Evolutionary conservation across 1,139 yeast species (phyloP), one percentile per base, ranked within the genome.

Genomic region (Magnusiomyces ingens): DNA sequence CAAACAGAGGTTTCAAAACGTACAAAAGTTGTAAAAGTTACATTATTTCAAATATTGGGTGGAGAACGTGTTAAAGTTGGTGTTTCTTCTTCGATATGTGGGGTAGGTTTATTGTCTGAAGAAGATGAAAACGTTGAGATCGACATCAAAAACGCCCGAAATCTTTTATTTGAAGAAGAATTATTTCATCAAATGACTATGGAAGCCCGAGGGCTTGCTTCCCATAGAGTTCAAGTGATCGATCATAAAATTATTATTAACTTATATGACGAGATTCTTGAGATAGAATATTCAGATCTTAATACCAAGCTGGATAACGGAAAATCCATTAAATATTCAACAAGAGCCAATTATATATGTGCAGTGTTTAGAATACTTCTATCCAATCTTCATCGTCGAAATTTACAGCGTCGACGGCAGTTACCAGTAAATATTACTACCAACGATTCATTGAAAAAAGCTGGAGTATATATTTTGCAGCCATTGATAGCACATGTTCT

Each of bases 151-250:
- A 66, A 65, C n/a, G 73, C 74, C n/a, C 60, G 96, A 51, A 83
- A 78, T 59, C 80, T 82, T 57, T 73, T 91, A 8, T 91, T 91
- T 71, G 98, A 91, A 64, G 94, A 88, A 62, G 98, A 91, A 64
- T 73, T 85, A 49, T 71, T 67, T 56, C 64, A 52, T 43, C 64
- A 61, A 50, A 52, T 55, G 57, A 77, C 84, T 36, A 78, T 84
- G 58, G 98, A 91, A 67, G 90, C 96, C 0, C 77, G 84, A 48
- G 67, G 77, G 8, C 71, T 91, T 57, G 76, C 85, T n/a, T 80
- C 90, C 41, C 82, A 84, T 61, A 84, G 85, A 55, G 94, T 88
- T 2, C 75, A 78, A 22, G 79, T 88, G 8, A 81, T 80, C 43
- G 80, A 82, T 53, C 84, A 84, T 53, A 83, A 82, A 59, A 75